Evolutionary conservation across 139 green algal genomes (phyloP).

Genomic region (Spirogloea muscicola): DNA sequence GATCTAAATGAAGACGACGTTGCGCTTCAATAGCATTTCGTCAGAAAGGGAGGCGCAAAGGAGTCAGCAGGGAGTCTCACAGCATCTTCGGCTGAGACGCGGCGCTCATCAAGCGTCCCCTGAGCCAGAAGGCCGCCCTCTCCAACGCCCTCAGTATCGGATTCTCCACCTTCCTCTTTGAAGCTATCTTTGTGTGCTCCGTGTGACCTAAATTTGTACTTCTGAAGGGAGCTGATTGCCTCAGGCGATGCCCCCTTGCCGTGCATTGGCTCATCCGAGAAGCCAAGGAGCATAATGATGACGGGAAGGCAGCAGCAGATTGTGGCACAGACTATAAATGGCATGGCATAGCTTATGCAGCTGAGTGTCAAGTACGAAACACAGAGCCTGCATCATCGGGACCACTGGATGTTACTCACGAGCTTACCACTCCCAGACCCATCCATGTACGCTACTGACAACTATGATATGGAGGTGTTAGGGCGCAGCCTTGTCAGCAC

Average conservation of each 20-base stretch:
- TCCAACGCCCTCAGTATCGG: neutral
- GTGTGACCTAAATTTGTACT: too few relatives aligned
- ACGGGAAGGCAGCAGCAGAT: conserved; percentile 49
- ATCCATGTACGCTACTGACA: too few relatives aligned
- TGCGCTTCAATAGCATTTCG: too few relatives aligned
- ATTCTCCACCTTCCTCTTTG: too few relatives aligned
- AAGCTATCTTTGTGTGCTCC: too few relatives aligned
- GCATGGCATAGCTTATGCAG: conserved; percentile 37
- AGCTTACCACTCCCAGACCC: too few relatives aligned
- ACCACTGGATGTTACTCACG: too few relatives aligned
- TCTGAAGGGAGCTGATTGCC: conserved; percentile 22
- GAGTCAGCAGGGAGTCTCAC: conserved; percentile 3
- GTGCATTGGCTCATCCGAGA: conserved; percentile 29
- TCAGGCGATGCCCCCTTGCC: conserved; percentile 33
- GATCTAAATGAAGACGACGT: too few relatives aligned
- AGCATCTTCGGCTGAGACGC: conserved; percentile 22
- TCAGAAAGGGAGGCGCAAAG: conserved; percentile 3
- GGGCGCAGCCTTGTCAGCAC: too few relatives aligned
- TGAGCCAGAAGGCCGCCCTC: neutral
- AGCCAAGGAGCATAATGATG: conserved; percentile 41
- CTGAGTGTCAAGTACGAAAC: conserved; percentile 31
- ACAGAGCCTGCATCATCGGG: conserved; percentile 23
- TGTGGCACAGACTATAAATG: conserved; percentile 42
- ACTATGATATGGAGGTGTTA: too few relatives aligned
- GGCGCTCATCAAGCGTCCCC: neutral